Base-by-base conservation (phyloP, 768 basidiomycete species). In the Agaricus blazei region DNA sequence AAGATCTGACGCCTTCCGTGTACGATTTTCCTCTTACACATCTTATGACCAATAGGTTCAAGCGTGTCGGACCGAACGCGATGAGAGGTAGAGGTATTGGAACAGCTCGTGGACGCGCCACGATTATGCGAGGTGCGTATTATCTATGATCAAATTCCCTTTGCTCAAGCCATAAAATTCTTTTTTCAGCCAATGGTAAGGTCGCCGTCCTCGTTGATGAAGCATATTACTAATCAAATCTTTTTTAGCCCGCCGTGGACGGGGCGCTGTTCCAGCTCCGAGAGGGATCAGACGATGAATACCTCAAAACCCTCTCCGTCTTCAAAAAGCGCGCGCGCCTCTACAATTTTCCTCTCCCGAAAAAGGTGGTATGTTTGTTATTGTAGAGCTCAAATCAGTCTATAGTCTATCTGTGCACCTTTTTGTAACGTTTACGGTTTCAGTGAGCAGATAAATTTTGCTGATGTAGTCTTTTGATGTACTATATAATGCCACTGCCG, bases 71-170 rank as follows among this genome's bases (percentile, higher is more conserved):
- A 38, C 93, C 96, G 8, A 98, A 97, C 68, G 96, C 94, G 19
- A 98, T 98, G 95, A 87, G 91, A 64, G 97, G 97, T 66, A 82
- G 96, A 61, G 97, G 97, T 84, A 99, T 99, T 67, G 97, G 97
- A 65, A 97, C 96, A 66, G 96, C 96, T 47, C 87, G 96, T 82
- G 96, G 96, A 72, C 87, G 96, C 72, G 96, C 96, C 43, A 98
- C 96, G 12, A 98, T 98, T 64, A 94, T 97, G 90, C 81, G 96
- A 72, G 96, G 93, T 97, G 62, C 62, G 90, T 67, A 26, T 65
- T 54, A 64, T 36, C 28, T 28, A 14, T 15, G 14, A 24, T 26
- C 24, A 36, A 15, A 14, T 23, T 31, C 6, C 8, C 19, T 29
- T 46, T 37, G 43, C 52, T 52, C 1, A 52, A 31, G 15, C 11